Evolutionary conservation across 2,329 filamentous ascomycete species (phyloP).

Genomic region (Talaromyces sp.): DNA sequence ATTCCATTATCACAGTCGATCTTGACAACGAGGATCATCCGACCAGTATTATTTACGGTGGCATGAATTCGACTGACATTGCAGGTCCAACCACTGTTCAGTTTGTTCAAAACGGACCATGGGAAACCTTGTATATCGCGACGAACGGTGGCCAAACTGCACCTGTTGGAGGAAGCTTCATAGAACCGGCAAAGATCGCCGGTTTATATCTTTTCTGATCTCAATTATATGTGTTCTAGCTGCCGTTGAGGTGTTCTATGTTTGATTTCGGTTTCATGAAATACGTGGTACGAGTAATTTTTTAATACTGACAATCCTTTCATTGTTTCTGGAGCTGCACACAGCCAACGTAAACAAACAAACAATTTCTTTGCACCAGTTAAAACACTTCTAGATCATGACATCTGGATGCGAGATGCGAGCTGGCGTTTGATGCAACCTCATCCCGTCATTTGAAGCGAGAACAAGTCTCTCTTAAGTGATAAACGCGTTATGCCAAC

Average conservation of each 20-base stretch:
- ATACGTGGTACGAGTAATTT: not conserved
- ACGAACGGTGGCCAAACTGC: constrained; percentile 21
- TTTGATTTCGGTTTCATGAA: not conserved
- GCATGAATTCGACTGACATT: constrained; percentile 19
- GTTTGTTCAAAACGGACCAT: constrained; percentile 20
- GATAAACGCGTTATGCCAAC: not conserved
- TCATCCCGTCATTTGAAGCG: not conserved
- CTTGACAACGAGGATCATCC: constrained; percentile 16
- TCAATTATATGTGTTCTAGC: not conserved
- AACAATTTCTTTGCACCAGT: not conserved
- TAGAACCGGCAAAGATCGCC: constrained; percentile 21
- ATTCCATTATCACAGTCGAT: constrained; percentile 21
- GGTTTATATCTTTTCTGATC: constrained; percentile 8
- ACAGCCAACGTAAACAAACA: not conserved
- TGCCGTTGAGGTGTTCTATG: not conserved
- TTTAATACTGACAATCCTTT: not conserved
- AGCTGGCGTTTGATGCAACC: not conserved
- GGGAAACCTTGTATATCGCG: constrained; percentile 22
- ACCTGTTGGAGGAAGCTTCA: constrained; percentile 19
- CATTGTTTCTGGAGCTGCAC: not conserved
- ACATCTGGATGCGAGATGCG: not conserved
- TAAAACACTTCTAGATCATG: not conserved
- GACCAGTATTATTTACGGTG: constrained; percentile 12
- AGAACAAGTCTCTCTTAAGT: not conserved
- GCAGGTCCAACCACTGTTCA: constrained; percentile 24